Percentiles rank a stretch among this genome's conserved stretches.
phyloP scores from a whole-genome alignment of 768 basidiomycete species.

The Glaciozyma antarctica region DNA sequence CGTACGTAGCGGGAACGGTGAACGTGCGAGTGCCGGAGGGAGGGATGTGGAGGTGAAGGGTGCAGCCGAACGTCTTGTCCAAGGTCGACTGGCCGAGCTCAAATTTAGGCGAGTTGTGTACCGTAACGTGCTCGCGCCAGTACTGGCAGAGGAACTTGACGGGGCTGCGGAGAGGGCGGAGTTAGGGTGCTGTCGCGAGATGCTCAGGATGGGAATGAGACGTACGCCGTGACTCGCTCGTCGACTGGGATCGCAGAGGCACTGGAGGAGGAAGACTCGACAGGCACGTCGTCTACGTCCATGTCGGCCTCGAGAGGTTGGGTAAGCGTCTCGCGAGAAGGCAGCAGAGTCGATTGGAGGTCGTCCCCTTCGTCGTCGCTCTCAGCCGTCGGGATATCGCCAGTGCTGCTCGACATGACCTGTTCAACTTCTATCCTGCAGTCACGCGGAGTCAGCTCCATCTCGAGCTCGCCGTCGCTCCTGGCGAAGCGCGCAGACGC shows the following conservation, averaged over 20 bases:
- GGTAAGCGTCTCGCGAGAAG: background rate
- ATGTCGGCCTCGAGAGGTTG: background rate
- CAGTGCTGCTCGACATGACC: background rate
- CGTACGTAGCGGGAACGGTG: background rate
- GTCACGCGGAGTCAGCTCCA: background rate
- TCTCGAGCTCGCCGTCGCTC: background rate
- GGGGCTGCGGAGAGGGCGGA: background rate
- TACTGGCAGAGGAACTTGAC: background rate
- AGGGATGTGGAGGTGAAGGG: conserved; percentile 13
- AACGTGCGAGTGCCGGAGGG: background rate
- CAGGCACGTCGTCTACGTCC: background rate
- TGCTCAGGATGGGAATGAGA: too few species aligned
- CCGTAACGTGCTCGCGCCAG: conserved; percentile 6
- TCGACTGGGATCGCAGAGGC: background rate
- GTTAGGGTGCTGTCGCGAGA: background rate
- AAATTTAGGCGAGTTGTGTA: background rate
- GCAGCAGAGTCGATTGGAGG: background rate
- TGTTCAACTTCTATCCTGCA: background rate
- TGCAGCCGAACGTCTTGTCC: conserved; percentile 4
- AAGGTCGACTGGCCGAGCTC: background rate
- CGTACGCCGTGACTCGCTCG: conserved; percentile 1
- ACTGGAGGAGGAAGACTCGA: background rate
- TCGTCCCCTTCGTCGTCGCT: conserved; percentile 1
- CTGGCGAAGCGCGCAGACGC: background rate
- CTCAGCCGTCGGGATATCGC: background rate